Conservation (phyloP, 257 asterid genomes). For the Solanum chiquidenum region DNA sequence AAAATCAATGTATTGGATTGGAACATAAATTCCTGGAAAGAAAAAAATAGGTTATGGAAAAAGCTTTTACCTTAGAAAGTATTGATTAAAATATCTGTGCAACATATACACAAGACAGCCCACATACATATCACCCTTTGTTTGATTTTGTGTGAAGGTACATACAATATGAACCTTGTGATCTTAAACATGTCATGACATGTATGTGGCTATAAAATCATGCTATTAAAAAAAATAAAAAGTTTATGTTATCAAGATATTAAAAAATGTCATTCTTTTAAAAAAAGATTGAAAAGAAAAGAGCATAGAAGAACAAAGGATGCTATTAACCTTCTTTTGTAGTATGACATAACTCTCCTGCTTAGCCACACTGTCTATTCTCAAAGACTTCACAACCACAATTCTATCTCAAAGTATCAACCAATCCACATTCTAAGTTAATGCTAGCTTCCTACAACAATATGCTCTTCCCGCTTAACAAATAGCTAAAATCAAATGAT, state of each 20-base stretch:
- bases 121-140: neutral
- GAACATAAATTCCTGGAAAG: neutral
- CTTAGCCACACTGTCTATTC: neutral
- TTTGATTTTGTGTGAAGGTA: neutral
- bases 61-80: neutral
- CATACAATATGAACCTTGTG: neutral
- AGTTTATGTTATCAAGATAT: neutral
- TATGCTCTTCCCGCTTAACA: neutral
- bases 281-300: neutral
- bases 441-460: neutral
- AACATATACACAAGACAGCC: neutral
- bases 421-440: neutral
- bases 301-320: neutral
- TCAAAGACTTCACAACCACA: neutral
- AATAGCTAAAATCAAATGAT: neutral
- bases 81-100: neutral
- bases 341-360: neutral
- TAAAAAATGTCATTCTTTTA: neutral
- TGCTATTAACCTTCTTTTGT: neutral
- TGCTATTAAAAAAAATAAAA: neutral
- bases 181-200: neutral
- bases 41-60: neutral
- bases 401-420: neutral
- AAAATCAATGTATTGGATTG: neutral
- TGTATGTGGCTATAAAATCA: neutral